Conservation (phyloP, 495 filamentous ascomycete genomes). For the Corynascus novoguineensis region DNA sequence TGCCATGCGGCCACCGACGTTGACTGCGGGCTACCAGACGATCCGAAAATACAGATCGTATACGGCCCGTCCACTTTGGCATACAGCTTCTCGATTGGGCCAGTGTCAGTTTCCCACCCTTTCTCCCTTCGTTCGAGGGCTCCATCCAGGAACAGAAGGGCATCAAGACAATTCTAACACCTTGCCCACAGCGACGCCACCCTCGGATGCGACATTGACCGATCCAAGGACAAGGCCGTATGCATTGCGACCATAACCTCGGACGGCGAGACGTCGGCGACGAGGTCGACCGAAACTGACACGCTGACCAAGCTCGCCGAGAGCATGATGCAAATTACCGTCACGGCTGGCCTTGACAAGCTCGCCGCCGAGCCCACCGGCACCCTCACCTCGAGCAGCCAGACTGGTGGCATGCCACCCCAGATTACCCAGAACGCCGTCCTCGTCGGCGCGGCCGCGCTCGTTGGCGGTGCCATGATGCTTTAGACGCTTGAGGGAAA, state of each 20-base stretch:
- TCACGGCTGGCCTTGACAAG: constrained; percentile 30
- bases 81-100: constrained; percentile 17
- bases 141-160: not conserved
- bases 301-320: too few species aligned
- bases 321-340: constrained; percentile 24
- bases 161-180: not conserved
- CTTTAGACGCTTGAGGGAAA: constrained; percentile 13
- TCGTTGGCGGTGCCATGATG: constrained; percentile 25
- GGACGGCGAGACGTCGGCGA: not conserved
- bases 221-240: not conserved
- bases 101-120: not conserved
- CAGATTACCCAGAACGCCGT: constrained; percentile 32
- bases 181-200: not conserved
- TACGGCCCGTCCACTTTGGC: constrained; percentile 27
- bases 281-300: not conserved
- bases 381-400: constrained; percentile 3
- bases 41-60: constrained; percentile 30
- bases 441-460: constrained; percentile 25
- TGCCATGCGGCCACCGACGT: constrained; percentile 35
- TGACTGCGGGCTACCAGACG: constrained; percentile 17
- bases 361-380: not conserved
- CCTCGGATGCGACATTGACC: constrained; percentile 1
- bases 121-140: not conserved
- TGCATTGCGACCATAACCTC: not conserved
- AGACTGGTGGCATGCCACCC: constrained; percentile 31